A percentile compares a stretch with the other conserved stretches of the same genome.
phyloP scores from a whole-genome alignment of 179 eudicot genomes.

The Actinidia arguta region DNA sequence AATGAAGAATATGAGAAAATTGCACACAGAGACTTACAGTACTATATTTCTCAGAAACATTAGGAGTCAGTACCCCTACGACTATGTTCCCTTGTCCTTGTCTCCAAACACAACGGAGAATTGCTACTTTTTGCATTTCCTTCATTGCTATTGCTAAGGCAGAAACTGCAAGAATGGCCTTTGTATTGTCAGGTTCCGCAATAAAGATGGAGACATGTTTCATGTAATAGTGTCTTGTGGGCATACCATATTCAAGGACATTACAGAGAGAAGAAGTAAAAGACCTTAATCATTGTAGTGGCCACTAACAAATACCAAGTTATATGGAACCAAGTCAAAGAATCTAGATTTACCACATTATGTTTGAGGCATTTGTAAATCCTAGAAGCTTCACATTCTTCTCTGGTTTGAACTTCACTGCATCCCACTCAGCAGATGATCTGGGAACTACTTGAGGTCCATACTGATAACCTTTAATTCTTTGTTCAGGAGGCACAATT shows the following conservation, averaged over 20 bases:
- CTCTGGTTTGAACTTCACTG: conserved; percentile 95
- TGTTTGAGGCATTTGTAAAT: conserved; percentile 82
- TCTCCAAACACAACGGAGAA: conserved; percentile 94
- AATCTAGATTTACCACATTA: conserved; percentile 62
- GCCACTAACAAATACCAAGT: neutral
- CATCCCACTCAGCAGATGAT: conserved; percentile 92
- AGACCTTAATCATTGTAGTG: conserved; percentile 5
- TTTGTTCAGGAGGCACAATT: conserved; percentile 92
- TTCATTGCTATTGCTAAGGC: conserved; percentile 96
- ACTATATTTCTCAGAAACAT: conserved; percentile 69
- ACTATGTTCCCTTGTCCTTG: conserved; percentile 91
- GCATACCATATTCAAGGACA: conserved; percentile 17
- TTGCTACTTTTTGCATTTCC: conserved; percentile 92
- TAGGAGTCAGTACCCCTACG: conserved; percentile 88
- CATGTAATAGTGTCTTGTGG: conserved; percentile 84
- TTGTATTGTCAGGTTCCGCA: conserved; percentile 89
- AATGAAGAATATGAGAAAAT: neutral
- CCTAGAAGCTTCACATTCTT: conserved; percentile 96
- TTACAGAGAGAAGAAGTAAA: neutral
- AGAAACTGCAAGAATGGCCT: conserved; percentile 77
- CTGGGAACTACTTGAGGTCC: conserved; percentile 99
- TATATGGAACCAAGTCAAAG: conserved; percentile 16
- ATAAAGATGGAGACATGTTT: conserved; percentile 88
- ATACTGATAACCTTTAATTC: conserved; percentile 96
- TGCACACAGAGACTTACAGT: conserved; percentile 54